Conservation (phyloP, 2,329 filamentous ascomycete genomes). For the Hypoxylon sp. region DNA sequence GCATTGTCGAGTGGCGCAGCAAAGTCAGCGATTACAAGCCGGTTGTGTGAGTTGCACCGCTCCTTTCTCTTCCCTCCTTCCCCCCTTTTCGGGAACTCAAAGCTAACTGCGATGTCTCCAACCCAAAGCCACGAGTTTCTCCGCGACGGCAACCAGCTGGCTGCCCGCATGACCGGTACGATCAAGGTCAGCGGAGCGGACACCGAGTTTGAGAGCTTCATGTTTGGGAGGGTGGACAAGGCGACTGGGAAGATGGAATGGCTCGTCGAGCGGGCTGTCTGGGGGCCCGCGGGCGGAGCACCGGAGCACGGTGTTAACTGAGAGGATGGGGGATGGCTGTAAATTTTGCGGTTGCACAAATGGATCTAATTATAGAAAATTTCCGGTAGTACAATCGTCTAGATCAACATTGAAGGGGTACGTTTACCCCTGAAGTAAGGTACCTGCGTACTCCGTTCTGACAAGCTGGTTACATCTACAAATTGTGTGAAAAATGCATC, state of each 20-base stretch:
- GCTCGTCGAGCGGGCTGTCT: slow-evolving; percentile 52
- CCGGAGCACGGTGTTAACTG: slow-evolving; percentile 1
- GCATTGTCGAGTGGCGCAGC: slow-evolving; percentile 50
- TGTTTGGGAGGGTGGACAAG: slow-evolving; percentile 52
- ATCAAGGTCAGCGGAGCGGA: slow-evolving; percentile 50
- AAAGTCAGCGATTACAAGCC: slow-evolving; percentile 52
- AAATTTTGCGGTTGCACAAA: background rate
- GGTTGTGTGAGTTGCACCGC: slow-evolving; percentile 46
- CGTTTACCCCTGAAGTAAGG: no score
- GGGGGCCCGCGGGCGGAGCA: slow-evolving; percentile 31
- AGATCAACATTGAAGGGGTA: no score
- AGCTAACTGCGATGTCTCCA: slow-evolving; percentile 5
- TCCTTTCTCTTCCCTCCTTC: no score
- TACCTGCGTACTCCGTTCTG: no score
- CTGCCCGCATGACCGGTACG: slow-evolving; percentile 52
- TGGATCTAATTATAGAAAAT: background rate
- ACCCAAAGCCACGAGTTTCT: slow-evolving; percentile 51
- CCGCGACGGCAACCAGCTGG: slow-evolving; percentile 52
- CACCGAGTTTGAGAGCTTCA: slow-evolving; percentile 52
- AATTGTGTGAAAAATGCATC: no score
- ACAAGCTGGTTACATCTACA: no score
- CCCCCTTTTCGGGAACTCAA: background rate
- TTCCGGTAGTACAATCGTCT: no score
- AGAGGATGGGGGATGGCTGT: background rate
- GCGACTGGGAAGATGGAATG: slow-evolving; percentile 51